Percentiles rank a stretch among this genome's conserved stretches.
Conservation (phyloP, 805 yeast species). For the Starmerella asiatica region DNA sequence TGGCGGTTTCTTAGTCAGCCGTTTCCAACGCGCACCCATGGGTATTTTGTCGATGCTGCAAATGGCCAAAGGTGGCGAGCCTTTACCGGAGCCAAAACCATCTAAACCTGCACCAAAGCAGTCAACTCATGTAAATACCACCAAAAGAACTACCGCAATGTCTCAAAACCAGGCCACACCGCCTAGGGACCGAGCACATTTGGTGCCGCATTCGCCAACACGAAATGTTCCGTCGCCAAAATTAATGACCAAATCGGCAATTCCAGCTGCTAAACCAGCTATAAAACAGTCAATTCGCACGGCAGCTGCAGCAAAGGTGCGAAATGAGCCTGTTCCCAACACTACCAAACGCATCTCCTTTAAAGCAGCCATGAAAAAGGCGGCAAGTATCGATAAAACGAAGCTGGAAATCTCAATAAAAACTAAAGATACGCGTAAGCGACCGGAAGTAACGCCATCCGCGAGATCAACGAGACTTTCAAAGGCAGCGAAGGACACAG, state of each 20-base stretch:
- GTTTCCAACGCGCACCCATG: too few species aligned
- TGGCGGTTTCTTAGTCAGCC: too few species aligned
- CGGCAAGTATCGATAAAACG: conserved; percentile 42
- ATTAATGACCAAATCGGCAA: background rate
- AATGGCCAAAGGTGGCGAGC: conserved; percentile 18
- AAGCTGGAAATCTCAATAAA: conserved; percentile 34
- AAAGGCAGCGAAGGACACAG: too few species aligned
- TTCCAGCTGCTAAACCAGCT: background rate
- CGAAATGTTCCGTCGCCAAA: conserved; percentile 1
- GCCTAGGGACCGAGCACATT: too few species aligned
- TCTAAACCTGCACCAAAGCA: background rate
- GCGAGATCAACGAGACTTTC: background rate
- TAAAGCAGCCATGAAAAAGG: conserved; percentile 56
- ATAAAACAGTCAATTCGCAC: background rate
- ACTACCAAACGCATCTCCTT: conserved; percentile 34
- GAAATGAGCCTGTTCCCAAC: conserved; percentile 3
- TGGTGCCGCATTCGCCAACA: too few species aligned
- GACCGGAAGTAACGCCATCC: background rate
- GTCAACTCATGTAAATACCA: background rate
- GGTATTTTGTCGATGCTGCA: conserved; percentile 19
- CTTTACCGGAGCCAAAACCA: conserved; percentile 4
- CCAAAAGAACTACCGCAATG: background rate
- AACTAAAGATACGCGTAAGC: conserved; percentile 16
- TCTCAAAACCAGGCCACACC: too few species aligned
- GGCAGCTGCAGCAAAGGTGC: background rate